Base-by-base conservation (phyloP, 768 basidiomycete species). In the Kwoniella dendrophila region DNA sequence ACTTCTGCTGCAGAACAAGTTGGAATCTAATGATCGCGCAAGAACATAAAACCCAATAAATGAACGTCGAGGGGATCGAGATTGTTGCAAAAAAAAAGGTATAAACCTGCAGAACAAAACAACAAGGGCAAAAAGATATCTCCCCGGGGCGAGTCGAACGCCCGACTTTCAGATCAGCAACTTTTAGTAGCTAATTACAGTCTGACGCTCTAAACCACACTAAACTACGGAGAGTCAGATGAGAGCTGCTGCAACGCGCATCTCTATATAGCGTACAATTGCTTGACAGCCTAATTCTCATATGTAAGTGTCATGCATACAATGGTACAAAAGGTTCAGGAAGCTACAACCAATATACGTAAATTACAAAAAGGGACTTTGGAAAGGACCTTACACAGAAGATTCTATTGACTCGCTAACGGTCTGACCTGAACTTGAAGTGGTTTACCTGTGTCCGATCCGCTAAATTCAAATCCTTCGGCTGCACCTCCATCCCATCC, bases 181-280 rank as follows among this genome's bases (percentile, higher is more conserved):
- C 33, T 62, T 55, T 30, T 53, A 29, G 27, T 55, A 47, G 52
- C 32, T 62, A 53, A 62, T 62, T 62, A 62, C 60, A 62, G 60
- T 62, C 60, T 62, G 60, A 62, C 60, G 60, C 60, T 62, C 60
- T 62, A 62, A 62, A 62, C 60, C 60, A 62, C 60, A 53, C 60
- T 62, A 62, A 62, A 62, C 60, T 62, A 62, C 60, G 53, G 54
- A 56, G 60, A 62, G 60, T 40, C 26, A 48, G 53, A 53, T 61
- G 43, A 10, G 7, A 26, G 43, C 10, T 4, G n/a, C 16, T 29
- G 0, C 11, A 30, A 18, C 29, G 2, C 2, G 12, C 18, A 8
- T 2, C 22, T 41, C 48, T 43, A 60, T 60, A 59, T 57, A 48
- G 40, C 14, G 2, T 48, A 7, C 22, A 6, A 18, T 10, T 6